These are phyloP conservation scores for Trichosporon coremiiforme DNA, from an alignment of 1,284 basidiomycete species.

Conservation along the genomic window DNA sequence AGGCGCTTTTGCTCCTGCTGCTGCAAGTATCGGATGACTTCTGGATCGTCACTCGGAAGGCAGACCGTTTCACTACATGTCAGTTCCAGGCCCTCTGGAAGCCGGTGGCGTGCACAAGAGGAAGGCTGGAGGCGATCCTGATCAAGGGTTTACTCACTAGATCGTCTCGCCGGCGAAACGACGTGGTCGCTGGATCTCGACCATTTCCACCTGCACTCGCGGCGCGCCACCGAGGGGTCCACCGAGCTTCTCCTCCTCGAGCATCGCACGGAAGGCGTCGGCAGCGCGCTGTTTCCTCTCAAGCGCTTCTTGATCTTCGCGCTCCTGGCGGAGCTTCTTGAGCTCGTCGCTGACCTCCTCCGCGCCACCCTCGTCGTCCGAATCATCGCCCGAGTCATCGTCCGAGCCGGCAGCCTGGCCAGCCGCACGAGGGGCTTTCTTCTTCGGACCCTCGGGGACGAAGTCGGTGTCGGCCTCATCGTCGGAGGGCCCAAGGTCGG, in stretches of 20 bases:
- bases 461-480: constrained; percentile 47
- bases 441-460: constrained; percentile 34
- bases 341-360: constrained; percentile 15
- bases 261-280: constrained; percentile 28
- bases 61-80: constrained; percentile 48
- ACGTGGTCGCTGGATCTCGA: constrained; percentile 47
- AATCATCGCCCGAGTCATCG: constrained; percentile 25
- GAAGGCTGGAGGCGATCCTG: neutral
- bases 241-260: constrained; percentile 23
- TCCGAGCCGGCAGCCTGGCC: constrained; percentile 12
- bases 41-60: constrained; percentile 45
- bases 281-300: constrained; percentile 27
- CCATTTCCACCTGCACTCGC: constrained; percentile 36
- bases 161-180: constrained; percentile 54
- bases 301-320: constrained; percentile 15
- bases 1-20: constrained; percentile 18
- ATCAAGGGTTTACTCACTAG: constrained; percentile 37
- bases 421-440: neutral
- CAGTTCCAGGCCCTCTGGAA: constrained; percentile 4
- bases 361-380: constrained; percentile 26
- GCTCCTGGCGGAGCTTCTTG: constrained; percentile 15
- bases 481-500: constrained; percentile 42
- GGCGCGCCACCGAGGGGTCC: constrained; percentile 5
- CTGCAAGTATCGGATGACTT: constrained; percentile 40
- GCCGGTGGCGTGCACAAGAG: neutral